phyloP scores from a whole-genome alignment of 2,329 filamentous ascomycete genomes.

The Apiospora saccharicola region DNA sequence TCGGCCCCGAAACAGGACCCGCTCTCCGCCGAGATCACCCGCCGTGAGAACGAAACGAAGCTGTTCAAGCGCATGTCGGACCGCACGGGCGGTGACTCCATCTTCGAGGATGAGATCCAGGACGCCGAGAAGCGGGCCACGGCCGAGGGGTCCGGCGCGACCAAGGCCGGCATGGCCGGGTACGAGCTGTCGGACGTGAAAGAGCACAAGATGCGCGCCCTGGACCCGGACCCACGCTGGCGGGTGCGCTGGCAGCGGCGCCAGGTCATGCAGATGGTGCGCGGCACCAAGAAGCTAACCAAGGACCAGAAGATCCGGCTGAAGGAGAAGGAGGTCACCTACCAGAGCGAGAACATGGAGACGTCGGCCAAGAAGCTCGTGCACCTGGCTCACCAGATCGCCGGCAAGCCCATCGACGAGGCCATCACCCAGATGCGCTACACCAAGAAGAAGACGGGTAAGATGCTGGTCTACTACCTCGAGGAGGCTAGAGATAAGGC shows the following conservation, averaged over 20 bases:
- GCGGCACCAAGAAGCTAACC: slow-evolving; percentile 70
- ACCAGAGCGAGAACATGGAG: slow-evolving; percentile 76
- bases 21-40: slow-evolving; percentile 41
- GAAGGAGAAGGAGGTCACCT: slow-evolving; percentile 60
- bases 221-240: slow-evolving; percentile 78
- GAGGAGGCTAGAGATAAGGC: slow-evolving; percentile 84
- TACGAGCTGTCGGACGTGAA: slow-evolving; percentile 36
- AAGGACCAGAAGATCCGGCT: slow-evolving; percentile 73
- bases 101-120: slow-evolving; percentile 68
- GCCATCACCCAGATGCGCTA: slow-evolving; percentile 95
- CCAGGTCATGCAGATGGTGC: slow-evolving; percentile 81
- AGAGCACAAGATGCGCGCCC: slow-evolving; percentile 65
- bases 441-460: slow-evolving; percentile 90
- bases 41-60: slow-evolving; percentile 51
- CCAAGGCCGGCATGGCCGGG: slow-evolving; percentile 27
- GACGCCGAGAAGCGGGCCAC: slow-evolving; percentile 33
- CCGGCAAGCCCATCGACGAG: slow-evolving; percentile 92
- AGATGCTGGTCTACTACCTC: slow-evolving; percentile 80
- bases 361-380: slow-evolving; percentile 93
- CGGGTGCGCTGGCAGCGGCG: slow-evolving; percentile 82
- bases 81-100: slow-evolving; percentile 59
- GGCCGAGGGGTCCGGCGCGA: slow-evolving; percentile 16
- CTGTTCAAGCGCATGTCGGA: slow-evolving; percentile 52
- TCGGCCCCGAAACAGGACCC: slow-evolving; percentile 33
- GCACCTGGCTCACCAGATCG: slow-evolving; percentile 85